Evolutionary conservation across 441 rosid species (phyloP).

Genomic region (Melastoma candidum): DNA sequence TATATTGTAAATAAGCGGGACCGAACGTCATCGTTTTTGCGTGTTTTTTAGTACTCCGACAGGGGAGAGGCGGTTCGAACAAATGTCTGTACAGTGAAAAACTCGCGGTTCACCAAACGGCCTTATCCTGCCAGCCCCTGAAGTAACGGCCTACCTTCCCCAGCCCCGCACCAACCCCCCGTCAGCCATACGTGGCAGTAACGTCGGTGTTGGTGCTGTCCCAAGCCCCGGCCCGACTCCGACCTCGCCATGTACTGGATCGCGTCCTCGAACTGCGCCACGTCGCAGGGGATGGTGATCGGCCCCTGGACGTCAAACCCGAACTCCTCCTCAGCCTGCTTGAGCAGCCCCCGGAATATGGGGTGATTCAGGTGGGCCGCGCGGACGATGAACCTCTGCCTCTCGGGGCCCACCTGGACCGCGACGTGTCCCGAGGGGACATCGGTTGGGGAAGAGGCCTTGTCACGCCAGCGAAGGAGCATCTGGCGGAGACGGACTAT

Average conservation of each 20-base stretch:
- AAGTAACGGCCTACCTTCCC: slow-evolving; percentile 68
- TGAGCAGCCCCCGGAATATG: slow-evolving; percentile 12
- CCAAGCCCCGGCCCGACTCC: slow-evolving; percentile 1
- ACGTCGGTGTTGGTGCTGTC: slow-evolving; percentile 22
- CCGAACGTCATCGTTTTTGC: too few species aligned
- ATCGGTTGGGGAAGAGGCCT: slow-evolving; percentile 60
- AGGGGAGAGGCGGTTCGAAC: too few species aligned
- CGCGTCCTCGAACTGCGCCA: slow-evolving; percentile 13
- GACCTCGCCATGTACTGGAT: slow-evolving; percentile 12
- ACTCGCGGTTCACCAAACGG: slow-evolving; percentile 26
- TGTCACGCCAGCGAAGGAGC: slow-evolving; percentile 76
- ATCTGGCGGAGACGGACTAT: slow-evolving; percentile 80
- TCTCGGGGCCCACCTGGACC: slow-evolving; percentile 52
- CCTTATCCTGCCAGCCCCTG: slow-evolving; percentile 35
- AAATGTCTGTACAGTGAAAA: too few species aligned
- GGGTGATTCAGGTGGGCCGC: slow-evolving; percentile 17
- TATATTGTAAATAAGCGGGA: too few species aligned
- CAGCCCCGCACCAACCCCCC: slow-evolving; percentile 13
- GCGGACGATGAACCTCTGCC: slow-evolving; percentile 33
- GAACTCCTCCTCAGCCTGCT: slow-evolving; percentile 15
- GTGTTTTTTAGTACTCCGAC: too few species aligned
- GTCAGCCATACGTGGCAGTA: slow-evolving; percentile 39
- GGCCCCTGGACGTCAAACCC: slow-evolving; percentile 14
- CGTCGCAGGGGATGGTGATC: slow-evolving; percentile 19
- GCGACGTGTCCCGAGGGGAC: slow-evolving; percentile 95